Conservation (phyloP, 495 filamentous ascomycete species). For the Tetracladium setigerum region DNA sequence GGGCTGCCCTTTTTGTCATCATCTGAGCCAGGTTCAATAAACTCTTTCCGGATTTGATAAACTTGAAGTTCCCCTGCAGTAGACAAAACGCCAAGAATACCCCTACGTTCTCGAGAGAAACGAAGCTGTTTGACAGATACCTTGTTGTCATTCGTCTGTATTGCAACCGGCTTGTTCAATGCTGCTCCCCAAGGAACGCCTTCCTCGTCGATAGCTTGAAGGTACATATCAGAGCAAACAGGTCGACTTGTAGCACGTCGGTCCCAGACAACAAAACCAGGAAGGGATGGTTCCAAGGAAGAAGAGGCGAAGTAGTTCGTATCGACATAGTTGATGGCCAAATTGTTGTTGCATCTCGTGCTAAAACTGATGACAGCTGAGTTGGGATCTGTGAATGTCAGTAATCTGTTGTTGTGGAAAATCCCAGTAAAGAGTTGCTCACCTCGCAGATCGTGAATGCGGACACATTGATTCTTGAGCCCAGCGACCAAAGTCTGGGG, state of each 20-base stretch:
- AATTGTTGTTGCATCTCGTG: slow-evolving; percentile 81
- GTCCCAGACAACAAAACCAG: slow-evolving; percentile 82
- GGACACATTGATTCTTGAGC: slow-evolving; percentile 75
- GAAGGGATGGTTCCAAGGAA: slow-evolving; percentile 40
- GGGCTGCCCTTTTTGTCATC: slow-evolving; percentile 33
- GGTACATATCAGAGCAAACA: slow-evolving; percentile 34
- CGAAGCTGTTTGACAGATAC: slow-evolving; percentile 68
- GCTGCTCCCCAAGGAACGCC: slow-evolving; percentile 48
- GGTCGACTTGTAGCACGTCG: slow-evolving; percentile 54
- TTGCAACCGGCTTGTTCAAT: slow-evolving; percentile 59
- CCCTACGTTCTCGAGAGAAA: slow-evolving; percentile 66
- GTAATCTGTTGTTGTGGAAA: not conserved
- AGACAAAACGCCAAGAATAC: slow-evolving; percentile 67
- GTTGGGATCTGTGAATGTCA: slow-evolving; percentile 40
- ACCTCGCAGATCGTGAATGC: slow-evolving; percentile 91
- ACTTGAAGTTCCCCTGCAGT: slow-evolving; percentile 73
- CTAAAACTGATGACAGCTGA: slow-evolving; percentile 50
- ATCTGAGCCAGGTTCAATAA: slow-evolving; percentile 32
- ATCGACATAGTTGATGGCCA: slow-evolving; percentile 83
- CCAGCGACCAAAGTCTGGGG: slow-evolving; percentile 77
- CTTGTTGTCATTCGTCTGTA: slow-evolving; percentile 41
- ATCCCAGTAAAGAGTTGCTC: slow-evolving; percentile 13
- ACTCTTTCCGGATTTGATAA: slow-evolving; percentile 60
- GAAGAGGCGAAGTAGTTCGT: slow-evolving; percentile 93
- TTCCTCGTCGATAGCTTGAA: slow-evolving; percentile 38